Evolutionary conservation across 208 protist genomes (phyloP).

Genomic region (Wallacemonas rigidus): DNA sequence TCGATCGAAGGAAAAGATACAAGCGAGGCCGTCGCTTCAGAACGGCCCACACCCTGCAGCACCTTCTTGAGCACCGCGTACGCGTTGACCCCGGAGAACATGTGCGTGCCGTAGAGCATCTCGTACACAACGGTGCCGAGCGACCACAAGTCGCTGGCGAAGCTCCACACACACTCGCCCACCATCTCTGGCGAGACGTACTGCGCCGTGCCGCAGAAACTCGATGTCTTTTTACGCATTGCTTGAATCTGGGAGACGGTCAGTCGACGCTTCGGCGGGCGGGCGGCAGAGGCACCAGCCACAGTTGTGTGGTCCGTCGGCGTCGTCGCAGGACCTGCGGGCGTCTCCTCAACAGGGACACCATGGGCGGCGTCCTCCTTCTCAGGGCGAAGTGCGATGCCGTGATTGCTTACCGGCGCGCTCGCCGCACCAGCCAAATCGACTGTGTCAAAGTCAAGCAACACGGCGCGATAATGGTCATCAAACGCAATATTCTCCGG

Average conservation of each 20-base stretch:
- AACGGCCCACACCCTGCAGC: conserved; percentile 38
- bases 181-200: conserved; percentile 96
- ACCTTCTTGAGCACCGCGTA: conserved; percentile 82
- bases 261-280: conserved; percentile 42
- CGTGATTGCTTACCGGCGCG: conserved; percentile 53
- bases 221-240: conserved; percentile 74
- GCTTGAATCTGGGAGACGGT: conserved; percentile 83
- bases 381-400: conserved; percentile 36
- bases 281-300: background rate
- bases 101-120: conserved; percentile 82
- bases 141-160: conserved; percentile 94
- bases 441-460: conserved; percentile 91
- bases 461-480: conserved; percentile 68
- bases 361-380: background rate
- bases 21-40: conserved; percentile 2
- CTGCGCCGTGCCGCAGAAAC: conserved; percentile 93
- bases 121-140: conserved; percentile 95
- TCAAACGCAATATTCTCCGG: conserved; percentile 91
- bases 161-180: conserved; percentile 91
- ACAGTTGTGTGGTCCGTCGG: background rate
- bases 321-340: background rate
- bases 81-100: conserved; percentile 72
- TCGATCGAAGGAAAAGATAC: conserved; percentile 58
- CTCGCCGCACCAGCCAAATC: conserved; percentile 39
- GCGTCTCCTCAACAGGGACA: background rate